Base-by-base conservation (phyloP, 2,329 filamentous ascomycete genomes). In the Zymoseptoria brevis region DNA sequence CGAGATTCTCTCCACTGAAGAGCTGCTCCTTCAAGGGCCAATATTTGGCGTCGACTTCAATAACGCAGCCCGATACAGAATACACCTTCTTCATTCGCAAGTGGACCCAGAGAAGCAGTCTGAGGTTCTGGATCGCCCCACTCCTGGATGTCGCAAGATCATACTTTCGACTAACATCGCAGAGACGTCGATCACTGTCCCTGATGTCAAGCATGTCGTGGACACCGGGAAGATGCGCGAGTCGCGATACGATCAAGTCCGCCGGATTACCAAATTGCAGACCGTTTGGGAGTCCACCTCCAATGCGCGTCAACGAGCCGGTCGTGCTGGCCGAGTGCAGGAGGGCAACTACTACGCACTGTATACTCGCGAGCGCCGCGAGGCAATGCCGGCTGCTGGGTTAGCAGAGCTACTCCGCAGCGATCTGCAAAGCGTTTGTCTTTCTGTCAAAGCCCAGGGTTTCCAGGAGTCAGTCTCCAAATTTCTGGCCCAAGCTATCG, bases 81-180 rank as follows among this genome's bases (percentile, higher is more conserved):
- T 82, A 49, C 71, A 75, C 60, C 70, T 75, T 41, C 72, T 82
- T 9, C 80, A 82, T 67, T 79, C 80, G 1, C 72, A 70, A 6
- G 69, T 80, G 7, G 72, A 74, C 0, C 63, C 62, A 13, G 73
- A 75, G 11, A 73, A 75, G 29, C 78, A 81, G 59, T 67, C 65
- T 3, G 72, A 75, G 2, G 64, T 81, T 13, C 77, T 80, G 58
- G 66, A 74, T 3, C 66, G 70, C 1, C 63, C 76, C 2, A 73
- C 76, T 2, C 55, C 61, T 19, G 77, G 75, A 16, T 74, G 74
- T 53, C 74, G 80, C 50, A 78, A 79, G 61, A 74, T 82, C 30
- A 77, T 82, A 35, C 68, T 82, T 8, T 73, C 78, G 3, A 81
- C 79, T 0, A 79, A 80, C 57, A 78, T 81, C 58, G 78, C 78